These are phyloP conservation scores for Naegleria lovaniensis DNA, from an alignment of 208 protist species.

Conservation along the genomic window DNA sequence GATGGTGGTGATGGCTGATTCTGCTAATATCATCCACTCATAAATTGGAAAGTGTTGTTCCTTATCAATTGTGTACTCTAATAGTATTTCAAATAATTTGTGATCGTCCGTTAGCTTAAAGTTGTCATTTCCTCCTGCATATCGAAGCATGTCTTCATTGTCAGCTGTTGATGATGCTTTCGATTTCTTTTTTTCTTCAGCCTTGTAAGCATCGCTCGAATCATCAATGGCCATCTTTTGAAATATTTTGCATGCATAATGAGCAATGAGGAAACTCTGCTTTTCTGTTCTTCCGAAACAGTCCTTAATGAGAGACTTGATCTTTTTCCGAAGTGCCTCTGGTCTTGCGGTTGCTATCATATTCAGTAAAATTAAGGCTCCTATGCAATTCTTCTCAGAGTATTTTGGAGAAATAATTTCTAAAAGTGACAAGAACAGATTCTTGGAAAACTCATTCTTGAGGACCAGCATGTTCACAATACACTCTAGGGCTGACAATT, in stretches of 20 bases:
- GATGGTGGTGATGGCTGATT: background rate
- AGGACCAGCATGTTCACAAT: background rate
- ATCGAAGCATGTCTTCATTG: background rate
- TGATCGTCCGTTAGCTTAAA: background rate
- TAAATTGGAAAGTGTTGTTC: background rate
- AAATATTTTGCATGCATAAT: background rate
- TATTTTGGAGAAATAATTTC: background rate
- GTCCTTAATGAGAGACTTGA: background rate
- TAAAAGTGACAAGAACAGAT: background rate
- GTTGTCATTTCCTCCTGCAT: background rate
- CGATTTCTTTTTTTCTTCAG: conserved; percentile 2
- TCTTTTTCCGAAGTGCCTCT: conserved; percentile 8
- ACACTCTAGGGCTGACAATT: background rate
- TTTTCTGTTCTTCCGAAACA: background rate
- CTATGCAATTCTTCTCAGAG: conserved; percentile 11
- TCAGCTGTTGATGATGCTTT: background rate
- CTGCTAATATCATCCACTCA: background rate
- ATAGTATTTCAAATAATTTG: background rate
- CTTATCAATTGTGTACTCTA: background rate
- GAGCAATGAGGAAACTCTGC: background rate
- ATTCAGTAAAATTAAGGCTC: conserved; percentile 38
- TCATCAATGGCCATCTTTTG: background rate
- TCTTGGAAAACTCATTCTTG: background rate
- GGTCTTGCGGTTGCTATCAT: conserved; percentile 34
- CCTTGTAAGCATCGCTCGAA: background rate